Evolutionary conservation across 257 asterid species (phyloP).

Genomic region (Solanum raphanifolium): DNA sequence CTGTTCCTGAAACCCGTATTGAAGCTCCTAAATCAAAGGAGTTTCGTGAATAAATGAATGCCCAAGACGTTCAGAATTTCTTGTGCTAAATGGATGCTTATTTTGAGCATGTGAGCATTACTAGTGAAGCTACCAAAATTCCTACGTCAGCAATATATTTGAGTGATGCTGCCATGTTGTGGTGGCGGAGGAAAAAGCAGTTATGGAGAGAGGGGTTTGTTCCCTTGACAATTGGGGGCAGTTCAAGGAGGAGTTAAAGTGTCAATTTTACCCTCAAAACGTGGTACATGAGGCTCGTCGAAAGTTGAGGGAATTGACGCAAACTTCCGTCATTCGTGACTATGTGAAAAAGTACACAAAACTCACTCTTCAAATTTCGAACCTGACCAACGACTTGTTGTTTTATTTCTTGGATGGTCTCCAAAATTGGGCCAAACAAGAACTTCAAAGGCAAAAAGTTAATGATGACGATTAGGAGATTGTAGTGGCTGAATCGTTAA

Average conservation of each 20-base stretch:
- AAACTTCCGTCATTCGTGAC: not conserved
- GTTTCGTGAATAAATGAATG: not conserved
- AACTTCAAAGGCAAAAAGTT: not conserved
- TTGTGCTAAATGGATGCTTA: not conserved
- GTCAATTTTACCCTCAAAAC: not conserved
- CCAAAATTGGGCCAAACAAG: not conserved
- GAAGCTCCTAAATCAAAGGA: not conserved
- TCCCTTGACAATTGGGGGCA: not conserved
- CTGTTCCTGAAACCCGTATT: too few relatives aligned
- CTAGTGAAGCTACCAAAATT: not conserved
- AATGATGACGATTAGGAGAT: not conserved
- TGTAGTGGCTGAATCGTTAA: not conserved
- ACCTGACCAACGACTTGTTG: not conserved
- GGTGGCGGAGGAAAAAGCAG: not conserved
- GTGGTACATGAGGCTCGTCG: not conserved
- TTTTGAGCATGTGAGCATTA: not conserved
- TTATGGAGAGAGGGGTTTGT: rapidly evolving
- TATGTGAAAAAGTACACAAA: not conserved
- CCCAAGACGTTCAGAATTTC: too few relatives aligned
- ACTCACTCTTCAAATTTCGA: not conserved
- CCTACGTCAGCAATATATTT: not conserved
- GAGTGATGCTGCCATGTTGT: not conserved
- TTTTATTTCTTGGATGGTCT: not conserved
- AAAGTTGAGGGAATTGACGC: not conserved
- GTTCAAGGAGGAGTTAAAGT: not conserved